A percentile compares a stretch with the other conserved stretches of the same genome.
Evolutionary conservation across 768 basidiomycete genomes (phyloP).

Genomic region (Infundibulicybe gibba): DNA sequence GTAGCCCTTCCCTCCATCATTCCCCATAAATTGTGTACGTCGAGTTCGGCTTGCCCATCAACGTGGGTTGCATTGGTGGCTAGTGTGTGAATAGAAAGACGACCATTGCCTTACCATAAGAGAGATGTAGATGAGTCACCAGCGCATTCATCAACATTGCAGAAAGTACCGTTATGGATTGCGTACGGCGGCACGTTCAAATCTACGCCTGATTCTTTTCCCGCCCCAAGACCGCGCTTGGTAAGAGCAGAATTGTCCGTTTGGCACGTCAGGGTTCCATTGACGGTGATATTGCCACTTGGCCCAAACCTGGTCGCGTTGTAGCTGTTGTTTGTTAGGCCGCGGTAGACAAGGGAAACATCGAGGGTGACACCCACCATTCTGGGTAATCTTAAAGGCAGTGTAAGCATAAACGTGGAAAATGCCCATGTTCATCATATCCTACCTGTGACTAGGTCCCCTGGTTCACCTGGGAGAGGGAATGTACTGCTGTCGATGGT

Average conservation of each 20-base stretch:
- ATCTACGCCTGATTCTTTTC: conserved; percentile 40
- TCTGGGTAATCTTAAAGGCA: conserved; percentile 55
- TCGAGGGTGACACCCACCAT: conserved; percentile 42
- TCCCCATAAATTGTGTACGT: conserved; percentile 71
- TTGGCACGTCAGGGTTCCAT: conserved; percentile 55
- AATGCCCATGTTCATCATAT: no score
- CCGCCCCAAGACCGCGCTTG: conserved; percentile 49
- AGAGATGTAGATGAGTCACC: not conserved
- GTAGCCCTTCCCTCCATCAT: conserved; percentile 69
- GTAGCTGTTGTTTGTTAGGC: conserved; percentile 39
- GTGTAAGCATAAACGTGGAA: not conserved
- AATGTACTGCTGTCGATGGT: conserved; percentile 52
- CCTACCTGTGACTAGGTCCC: conserved; percentile 39
- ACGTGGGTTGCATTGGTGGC: conserved; percentile 72
- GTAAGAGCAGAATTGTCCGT: conserved; percentile 16
- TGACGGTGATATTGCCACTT: conserved; percentile 73
- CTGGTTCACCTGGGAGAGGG: conserved; percentile 54
- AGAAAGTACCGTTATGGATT: conserved; percentile 61
- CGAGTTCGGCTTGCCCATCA: conserved; percentile 58
- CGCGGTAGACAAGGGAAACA: not conserved
- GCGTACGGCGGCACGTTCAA: conserved; percentile 62
- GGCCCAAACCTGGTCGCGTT: conserved; percentile 57
- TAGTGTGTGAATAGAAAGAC: conserved; percentile 49
- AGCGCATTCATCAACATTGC: not conserved
- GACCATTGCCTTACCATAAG: conserved; percentile 38